phyloP scores from a whole-genome alignment of 1,284 basidiomycete genomes.

The Hypsizygus ulmarius region DNA sequence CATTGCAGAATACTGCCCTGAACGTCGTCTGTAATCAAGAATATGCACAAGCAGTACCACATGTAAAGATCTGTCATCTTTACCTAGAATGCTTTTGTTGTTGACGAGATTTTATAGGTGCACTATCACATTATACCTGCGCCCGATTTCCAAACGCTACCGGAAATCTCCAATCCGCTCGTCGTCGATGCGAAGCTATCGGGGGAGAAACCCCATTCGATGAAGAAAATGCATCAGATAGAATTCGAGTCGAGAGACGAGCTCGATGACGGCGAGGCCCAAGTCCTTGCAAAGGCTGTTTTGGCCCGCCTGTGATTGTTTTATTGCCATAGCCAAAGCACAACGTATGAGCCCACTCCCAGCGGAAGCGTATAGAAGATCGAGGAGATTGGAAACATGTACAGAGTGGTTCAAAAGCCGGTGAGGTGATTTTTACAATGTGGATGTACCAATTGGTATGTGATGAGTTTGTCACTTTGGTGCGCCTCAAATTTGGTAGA shows the following conservation, averaged over 20 bases:
- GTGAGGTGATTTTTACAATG: too few relatives aligned
- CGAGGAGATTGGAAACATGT: background rate
- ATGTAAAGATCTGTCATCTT: slow-evolving; percentile 40
- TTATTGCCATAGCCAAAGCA: background rate
- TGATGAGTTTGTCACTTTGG: background rate
- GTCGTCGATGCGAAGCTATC: slow-evolving; percentile 15
- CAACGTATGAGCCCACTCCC: background rate
- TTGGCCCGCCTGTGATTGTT: slow-evolving; percentile 37
- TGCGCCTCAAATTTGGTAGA: too few relatives aligned
- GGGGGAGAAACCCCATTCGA: slow-evolving; percentile 33
- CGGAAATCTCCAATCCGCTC: slow-evolving; percentile 4
- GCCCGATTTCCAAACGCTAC: slow-evolving; percentile 40
- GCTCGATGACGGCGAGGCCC: slow-evolving; percentile 61
- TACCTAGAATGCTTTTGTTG: background rate
- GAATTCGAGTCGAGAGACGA: slow-evolving; percentile 57
- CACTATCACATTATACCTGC: slow-evolving; percentile 81
- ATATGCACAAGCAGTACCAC: slow-evolving; percentile 78
- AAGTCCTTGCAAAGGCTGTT: slow-evolving; percentile 43
- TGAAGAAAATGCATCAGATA: slow-evolving; percentile 51
- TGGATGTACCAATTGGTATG: background rate
- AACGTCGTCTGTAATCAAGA: slow-evolving; percentile 80
- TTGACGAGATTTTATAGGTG: slow-evolving; percentile 42
- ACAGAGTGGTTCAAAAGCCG: background rate
- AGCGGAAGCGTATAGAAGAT: too few relatives aligned
- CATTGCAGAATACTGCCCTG: slow-evolving; percentile 60